Evolutionary conservation across 371 early-diverging fungal species (phyloP), one percentile per base, ranked within the genome.

Genomic region (Mortierella sp.): DNA sequence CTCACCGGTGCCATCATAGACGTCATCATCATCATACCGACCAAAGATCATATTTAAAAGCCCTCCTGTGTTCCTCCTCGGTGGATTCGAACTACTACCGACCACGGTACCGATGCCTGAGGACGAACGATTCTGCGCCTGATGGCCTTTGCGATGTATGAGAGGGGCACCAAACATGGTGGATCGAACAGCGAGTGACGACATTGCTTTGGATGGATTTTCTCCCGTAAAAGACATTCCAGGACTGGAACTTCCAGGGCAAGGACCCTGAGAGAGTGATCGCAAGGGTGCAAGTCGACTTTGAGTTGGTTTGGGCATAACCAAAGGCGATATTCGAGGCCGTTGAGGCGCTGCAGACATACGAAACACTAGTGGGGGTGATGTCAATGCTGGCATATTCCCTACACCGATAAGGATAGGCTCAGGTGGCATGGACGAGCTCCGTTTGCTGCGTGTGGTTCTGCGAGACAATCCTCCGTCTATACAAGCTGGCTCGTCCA

Each of bases 31-130:
- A 6, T 64, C 59, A 15, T 53, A 60, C 12, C 60, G 47, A 0
- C 72, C 72, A 52, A 72, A 64, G 19, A 72, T 55, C 72, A 72
- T 56, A 37, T 72, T 72, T 14, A 72, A 60, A 50, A 72, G 56
- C 9, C 60, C 72, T 6, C 65, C 56, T 31, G 64, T 37, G 47
- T 32, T 11, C 14, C 50, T 12, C 31, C 46, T 7, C 48, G 46
- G 14, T 32, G 15, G 3, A 43, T 34, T 4, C 27, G 31, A 23
- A n/a, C 46, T 12, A 27, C 52, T 39, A 23, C 27, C 26, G 31
- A 42, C 12, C 9, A 19, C 57, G 4, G 53, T 46, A n/a, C 53
- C 47, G n/a, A 30, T 19, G 26, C 43, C 50, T 3, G 44, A 43
- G 24, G 41, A 17, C 5, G 44, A 43, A 43, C 43, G 27, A 28